These are phyloP conservation scores for Microbotryum violaceum DNA, from an alignment of 1,284 basidiomycete species.

Conservation along the genomic window DNA sequence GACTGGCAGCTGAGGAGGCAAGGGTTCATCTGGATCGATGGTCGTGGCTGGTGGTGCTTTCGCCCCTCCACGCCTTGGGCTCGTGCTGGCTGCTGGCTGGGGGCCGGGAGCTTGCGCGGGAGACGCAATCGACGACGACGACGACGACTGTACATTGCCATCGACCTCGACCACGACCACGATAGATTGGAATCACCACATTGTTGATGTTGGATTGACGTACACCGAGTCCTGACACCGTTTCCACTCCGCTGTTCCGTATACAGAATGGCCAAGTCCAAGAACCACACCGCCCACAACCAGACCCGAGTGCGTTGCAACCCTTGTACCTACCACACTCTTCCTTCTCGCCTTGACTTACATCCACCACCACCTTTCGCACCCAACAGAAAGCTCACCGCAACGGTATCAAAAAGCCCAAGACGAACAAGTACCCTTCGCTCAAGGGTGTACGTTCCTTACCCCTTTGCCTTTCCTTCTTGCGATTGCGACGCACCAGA, in stretches of 20 bases:
- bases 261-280: slow-evolving; percentile 49
- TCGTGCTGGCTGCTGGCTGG: too few species aligned
- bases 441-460: slow-evolving; percentile 66
- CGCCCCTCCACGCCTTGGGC: too few species aligned
- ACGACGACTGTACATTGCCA: too few species aligned
- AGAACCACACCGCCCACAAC: slow-evolving; percentile 70
- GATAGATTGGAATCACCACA: too few species aligned
- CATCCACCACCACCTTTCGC: neutral
- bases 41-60: too few species aligned
- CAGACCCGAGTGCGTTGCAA: slow-evolving; percentile 49
- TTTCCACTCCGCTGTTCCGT: neutral
- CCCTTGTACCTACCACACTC: neutral
- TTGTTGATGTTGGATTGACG: too few species aligned
- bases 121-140: too few species aligned
- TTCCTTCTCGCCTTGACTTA: neutral
- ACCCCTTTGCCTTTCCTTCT: slow-evolving; percentile 1
- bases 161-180: too few species aligned
- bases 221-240: too few species aligned
- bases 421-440: slow-evolving; percentile 68
- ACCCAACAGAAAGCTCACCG: slow-evolving; percentile 69
- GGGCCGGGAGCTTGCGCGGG: too few species aligned
- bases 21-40: too few species aligned
- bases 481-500: neutral
- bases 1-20: too few species aligned
- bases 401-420: slow-evolving; percentile 86